Evolutionary conservation across 768 basidiomycete species (phyloP).

Genomic region (Harrya chromipes): DNA sequence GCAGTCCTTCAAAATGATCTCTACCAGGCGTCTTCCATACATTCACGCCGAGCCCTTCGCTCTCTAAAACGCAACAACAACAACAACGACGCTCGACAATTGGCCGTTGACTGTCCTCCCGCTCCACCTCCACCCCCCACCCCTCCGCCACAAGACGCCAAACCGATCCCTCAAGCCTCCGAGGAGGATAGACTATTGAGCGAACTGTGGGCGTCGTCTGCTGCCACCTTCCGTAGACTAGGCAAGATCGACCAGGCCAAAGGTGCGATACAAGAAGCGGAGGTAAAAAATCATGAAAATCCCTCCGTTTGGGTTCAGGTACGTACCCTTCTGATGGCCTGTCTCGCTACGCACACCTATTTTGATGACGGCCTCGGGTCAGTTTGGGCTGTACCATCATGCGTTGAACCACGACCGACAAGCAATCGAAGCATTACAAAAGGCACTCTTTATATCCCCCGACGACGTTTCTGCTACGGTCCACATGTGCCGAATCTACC

Average conservation of each 20-base stretch:
- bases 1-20: conserved; percentile 54
- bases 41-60: conserved; percentile 64
- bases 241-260: conserved; percentile 89
- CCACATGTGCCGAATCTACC: conserved; percentile 74
- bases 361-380: conserved; percentile 1
- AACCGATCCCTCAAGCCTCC: conserved; percentile 36
- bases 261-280: conserved; percentile 93
- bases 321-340: conserved; percentile 16
- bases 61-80: conserved; percentile 40
- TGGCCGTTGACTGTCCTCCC: conserved; percentile 35
- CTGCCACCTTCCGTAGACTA: conserved; percentile 87
- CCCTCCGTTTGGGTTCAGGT: conserved; percentile 96
- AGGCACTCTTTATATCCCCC: conserved; percentile 84
- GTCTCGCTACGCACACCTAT: neutral
- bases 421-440: conserved; percentile 77
- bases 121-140: conserved; percentile 32
- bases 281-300: conserved; percentile 81
- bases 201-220: conserved; percentile 90
- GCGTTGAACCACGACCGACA: conserved; percentile 54
- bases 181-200: conserved; percentile 71
- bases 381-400: conserved; percentile 76
- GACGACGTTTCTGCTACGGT: conserved; percentile 76
- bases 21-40: conserved; percentile 82
- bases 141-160: conserved; percentile 36
- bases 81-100: conserved; percentile 32